Evolutionary conservation across 2,329 filamentous ascomycete species (phyloP), one percentile per base, ranked within the genome.

Genomic region (Teratosphaeria destructans): DNA sequence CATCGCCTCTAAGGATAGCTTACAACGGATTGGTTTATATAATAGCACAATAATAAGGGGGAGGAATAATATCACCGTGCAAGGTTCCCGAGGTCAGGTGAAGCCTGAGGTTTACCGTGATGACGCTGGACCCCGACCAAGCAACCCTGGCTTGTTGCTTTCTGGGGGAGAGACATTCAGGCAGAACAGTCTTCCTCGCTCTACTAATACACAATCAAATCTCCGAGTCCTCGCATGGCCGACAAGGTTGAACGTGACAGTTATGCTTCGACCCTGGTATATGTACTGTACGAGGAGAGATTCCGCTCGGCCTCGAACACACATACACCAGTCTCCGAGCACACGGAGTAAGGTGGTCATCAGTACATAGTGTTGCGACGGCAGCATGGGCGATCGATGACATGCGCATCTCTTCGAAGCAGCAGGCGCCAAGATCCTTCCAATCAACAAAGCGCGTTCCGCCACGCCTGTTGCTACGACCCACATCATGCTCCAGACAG

Each of bases 1-100:
- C 64, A 65, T 65, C 14, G 34, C 61, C 23, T 54, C 52, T 8
- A 49, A 14, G 1, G 8, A 49, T 49, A 49, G 1, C 23, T 23
- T 23, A 2, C 23, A 1, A 2, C 23, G 23, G 23, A 23, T 23
- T n/a, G 19, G n/a, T 49, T 19, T 10, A 5, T 49, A 49, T 49
- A 3, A 5, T 23, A 49, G 11, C 43, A 49, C 23, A 23, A 23
- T 23, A 2, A 23, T 49, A 49, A 43, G 5, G 16, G 37, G 14
- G 37, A 5, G 5, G 16, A 43, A 43, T 43, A 43, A 5, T 43
- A n/a, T 16, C 14, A 43, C 12, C n/a, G 37, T 14, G 37, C 16
- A 32, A 32, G 29, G 29, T 32, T 32, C 3, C 29, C 37, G 14
- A 5, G 16, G 37, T 5, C 12, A 14, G 37, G 5, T 43, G 37